Evolutionary conservation across 768 basidiomycete genomes (phyloP), one percentile per base, ranked within the genome.

Genomic region (Tylopilus subfusipes): DNA sequence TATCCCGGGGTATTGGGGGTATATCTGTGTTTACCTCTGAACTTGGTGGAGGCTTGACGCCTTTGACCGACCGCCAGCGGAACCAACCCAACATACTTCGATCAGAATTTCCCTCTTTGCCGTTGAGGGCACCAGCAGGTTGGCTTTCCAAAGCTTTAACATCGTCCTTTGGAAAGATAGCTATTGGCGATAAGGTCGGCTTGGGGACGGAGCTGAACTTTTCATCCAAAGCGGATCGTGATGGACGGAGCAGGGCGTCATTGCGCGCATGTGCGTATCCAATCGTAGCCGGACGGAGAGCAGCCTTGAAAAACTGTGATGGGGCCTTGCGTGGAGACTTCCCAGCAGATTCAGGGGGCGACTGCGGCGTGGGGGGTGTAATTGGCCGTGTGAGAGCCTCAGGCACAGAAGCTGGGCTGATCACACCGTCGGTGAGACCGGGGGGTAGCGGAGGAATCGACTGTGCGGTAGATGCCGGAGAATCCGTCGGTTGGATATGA

Each of bases 81-180:
- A 72, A 57, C 73, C 73, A 71, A 8, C 56, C 38, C 54, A 63
- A 62, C 53, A 61, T 36, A 59, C 78, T 78, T 52, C 74, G 74
- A 40, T 73, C 77, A 61, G 74, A 59, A 60, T 78, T 75, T 75
- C 63, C 74, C 50, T 65, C 68, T 50, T 62, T 67, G 30, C 51
- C 65, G 55, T 52, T 56, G 36, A 53, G 45, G 43, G 72, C 63
- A 57, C 71, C 64, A 57, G 69, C 61, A 31, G 68, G 61, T 57
- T 75, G 58, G 31, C 61, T 57, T 0, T 69, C 66, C 42, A 72
- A 63, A 45, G 69, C 56, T 7, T 57, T 61, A 2, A 47, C 51
- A 3, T 65, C 64, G 19, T 57, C 63, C 24, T 65, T 66, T 10
- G 64, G 55, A 34, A 60, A 59, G 25, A 61, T 39, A 1, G 54